Conservation (phyloP, 495 filamentous ascomycete genomes). For the Penicillium verhagenii region DNA sequence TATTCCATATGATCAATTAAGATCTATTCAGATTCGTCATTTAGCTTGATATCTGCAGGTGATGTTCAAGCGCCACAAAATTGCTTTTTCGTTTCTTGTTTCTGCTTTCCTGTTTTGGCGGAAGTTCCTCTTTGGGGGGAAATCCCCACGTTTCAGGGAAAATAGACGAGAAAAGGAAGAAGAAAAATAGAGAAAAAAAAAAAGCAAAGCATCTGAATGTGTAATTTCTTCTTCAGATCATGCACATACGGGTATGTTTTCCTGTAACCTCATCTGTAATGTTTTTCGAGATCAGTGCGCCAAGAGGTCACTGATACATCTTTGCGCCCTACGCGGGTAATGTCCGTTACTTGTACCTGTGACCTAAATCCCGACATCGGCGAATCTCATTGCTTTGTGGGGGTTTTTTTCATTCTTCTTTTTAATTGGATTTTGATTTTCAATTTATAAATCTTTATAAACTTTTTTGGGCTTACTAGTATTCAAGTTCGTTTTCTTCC, state of each 20-base stretch:
- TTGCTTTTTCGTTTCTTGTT: not conserved
- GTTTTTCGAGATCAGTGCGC: not conserved
- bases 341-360: not conserved
- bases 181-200: too few species aligned
- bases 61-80: not conserved
- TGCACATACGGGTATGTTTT: not conserved
- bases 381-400: not conserved
- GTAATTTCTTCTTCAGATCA: too few species aligned
- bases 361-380: constrained; percentile 20
- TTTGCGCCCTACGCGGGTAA: not conserved
- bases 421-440: too few species aligned
- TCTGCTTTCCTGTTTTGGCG: not conserved
- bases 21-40: too few species aligned
- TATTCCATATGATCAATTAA: too few species aligned
- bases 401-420: not conserved
- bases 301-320: constrained; percentile 3
- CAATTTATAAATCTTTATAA: too few species aligned
- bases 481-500: not conserved
- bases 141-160: constrained; percentile 22
- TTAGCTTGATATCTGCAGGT: too few species aligned
- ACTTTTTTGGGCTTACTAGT: not conserved
- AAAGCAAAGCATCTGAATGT: too few species aligned
- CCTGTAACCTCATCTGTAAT: not conserved
- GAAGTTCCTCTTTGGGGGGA: not conserved
- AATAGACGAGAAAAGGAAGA: constrained; percentile 11